Conservation (phyloP, 2,329 filamentous ascomycete species). For the Pyrenophora graminea region DNA sequence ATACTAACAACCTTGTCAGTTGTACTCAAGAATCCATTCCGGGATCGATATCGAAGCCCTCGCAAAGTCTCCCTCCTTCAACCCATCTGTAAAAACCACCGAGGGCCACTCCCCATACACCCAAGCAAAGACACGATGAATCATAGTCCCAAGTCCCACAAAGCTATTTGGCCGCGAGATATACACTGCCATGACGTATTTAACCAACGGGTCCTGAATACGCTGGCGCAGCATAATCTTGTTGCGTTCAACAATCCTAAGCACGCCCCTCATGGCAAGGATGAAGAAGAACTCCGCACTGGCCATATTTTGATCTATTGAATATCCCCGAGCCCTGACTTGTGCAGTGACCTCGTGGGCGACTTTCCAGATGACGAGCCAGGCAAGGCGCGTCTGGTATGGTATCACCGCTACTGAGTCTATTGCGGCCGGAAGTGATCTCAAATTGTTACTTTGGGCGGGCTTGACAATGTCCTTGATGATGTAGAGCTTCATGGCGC, state of each 20-base stretch:
- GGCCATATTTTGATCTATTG: not conserved
- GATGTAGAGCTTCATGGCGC: constrained; percentile 6
- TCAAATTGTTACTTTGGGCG: not conserved
- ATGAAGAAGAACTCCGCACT: not conserved
- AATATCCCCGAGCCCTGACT: not conserved
- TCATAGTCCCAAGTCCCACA: not conserved
- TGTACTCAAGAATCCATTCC: constrained; percentile 3
- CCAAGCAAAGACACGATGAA: constrained; percentile 1
- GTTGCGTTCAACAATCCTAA: constrained; percentile 1
- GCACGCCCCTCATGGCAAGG: not conserved
- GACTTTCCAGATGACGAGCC: not conserved
- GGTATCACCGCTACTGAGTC: too few species aligned
- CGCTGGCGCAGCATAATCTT: not conserved
- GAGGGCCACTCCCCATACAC: constrained; percentile 1
- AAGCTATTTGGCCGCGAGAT: not conserved
- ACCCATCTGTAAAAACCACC: not conserved
- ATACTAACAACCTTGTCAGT: not conserved
- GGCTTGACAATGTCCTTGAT: not conserved
- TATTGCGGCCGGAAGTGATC: too few species aligned
- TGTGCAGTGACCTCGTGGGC: not conserved
- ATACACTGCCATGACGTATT: not conserved
- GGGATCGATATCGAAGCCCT: constrained; percentile 2
- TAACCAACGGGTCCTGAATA: not conserved
- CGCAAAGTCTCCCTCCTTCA: not conserved
- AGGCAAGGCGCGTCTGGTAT: not conserved